Evolutionary conservation across 345 rosid genomes (phyloP).

Genomic region (Populus deltoides): DNA sequence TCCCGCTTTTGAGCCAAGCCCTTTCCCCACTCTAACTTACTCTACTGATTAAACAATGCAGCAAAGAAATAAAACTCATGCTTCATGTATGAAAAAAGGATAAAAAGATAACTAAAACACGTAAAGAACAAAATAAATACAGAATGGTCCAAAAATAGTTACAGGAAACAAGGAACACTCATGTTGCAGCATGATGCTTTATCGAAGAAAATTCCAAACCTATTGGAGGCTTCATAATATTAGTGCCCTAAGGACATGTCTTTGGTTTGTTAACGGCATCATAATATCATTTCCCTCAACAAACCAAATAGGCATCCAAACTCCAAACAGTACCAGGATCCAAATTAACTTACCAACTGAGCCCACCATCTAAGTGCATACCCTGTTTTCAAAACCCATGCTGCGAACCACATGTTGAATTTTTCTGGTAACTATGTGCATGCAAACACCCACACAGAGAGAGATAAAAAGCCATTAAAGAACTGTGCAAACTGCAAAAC

Average conservation of each 20-base stretch:
- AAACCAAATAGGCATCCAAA: neutral
- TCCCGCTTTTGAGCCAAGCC: constrained; percentile 94
- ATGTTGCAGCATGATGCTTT: no score
- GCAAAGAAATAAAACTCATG: neutral
- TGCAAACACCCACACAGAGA: neutral
- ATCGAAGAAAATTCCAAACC: neutral
- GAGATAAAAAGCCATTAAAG: neutral
- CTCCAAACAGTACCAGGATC: neutral
- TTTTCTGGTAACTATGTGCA: neutral
- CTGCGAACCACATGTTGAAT: neutral
- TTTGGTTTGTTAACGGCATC: neutral
- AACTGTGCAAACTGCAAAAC: neutral
- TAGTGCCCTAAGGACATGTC: neutral
- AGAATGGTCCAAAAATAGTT: neutral
- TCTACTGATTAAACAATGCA: constrained; percentile 49
- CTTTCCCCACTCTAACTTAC: constrained; percentile 92
- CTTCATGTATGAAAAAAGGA: neutral
- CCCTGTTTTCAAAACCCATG: no score
- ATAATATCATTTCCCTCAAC: neutral
- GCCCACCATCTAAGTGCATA: neutral
- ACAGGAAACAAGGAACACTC: neutral
- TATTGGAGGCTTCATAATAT: neutral
- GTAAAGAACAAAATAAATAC: neutral
- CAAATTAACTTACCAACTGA: neutral
- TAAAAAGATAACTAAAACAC: neutral